Percentiles rank a stretch among this genome's conserved stretches.
Evolutionary conservation across 108 stramenopile genomes (phyloP).

Genomic region (Cyclotella kingstonii): DNA sequence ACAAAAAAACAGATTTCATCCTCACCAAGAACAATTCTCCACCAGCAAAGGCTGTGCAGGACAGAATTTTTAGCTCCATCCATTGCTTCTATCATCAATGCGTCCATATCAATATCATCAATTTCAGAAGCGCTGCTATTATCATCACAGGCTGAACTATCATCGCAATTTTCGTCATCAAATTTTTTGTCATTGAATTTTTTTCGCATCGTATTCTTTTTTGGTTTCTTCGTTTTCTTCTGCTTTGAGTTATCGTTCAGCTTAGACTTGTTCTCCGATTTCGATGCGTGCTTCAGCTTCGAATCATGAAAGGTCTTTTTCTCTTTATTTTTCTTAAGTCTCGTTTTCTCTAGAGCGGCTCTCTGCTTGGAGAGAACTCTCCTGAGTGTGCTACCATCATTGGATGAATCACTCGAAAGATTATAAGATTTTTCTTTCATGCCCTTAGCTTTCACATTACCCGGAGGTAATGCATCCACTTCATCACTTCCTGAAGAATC

Average conservation of each 20-base stretch:
- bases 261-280: slow-evolving; percentile 32
- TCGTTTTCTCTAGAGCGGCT: slow-evolving; percentile 38
- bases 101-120: slow-evolving; percentile 59
- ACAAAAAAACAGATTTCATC: slow-evolving; percentile 1
- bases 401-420: slow-evolving; percentile 5
- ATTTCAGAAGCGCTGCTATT: slow-evolving; percentile 4
- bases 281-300: slow-evolving; percentile 16
- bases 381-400: slow-evolving; percentile 44
- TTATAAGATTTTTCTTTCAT: too few relatives aligned
- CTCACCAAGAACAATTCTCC: slow-evolving; percentile 93
- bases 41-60: slow-evolving; percentile 90
- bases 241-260: too few relatives aligned
- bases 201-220: slow-evolving; percentile 12
- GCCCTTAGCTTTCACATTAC: too few relatives aligned
- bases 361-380: slow-evolving; percentile 53
- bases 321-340: slow-evolving; percentile 34
- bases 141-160: slow-evolving; percentile 40
- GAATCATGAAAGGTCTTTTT: slow-evolving; percentile 12
- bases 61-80: slow-evolving; percentile 71
- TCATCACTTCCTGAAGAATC: too few relatives aligned
- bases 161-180: slow-evolving; percentile 46
- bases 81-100: slow-evolving; percentile 68
- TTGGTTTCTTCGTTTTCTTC: slow-evolving; percentile 21
- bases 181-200: slow-evolving; percentile 33
- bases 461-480: too few relatives aligned